Percentiles rank a stretch among this genome's conserved stretches.
phyloP scores from a whole-genome alignment of 2,329 filamentous ascomycete species.

The Zymoseptoria crescenta region DNA sequence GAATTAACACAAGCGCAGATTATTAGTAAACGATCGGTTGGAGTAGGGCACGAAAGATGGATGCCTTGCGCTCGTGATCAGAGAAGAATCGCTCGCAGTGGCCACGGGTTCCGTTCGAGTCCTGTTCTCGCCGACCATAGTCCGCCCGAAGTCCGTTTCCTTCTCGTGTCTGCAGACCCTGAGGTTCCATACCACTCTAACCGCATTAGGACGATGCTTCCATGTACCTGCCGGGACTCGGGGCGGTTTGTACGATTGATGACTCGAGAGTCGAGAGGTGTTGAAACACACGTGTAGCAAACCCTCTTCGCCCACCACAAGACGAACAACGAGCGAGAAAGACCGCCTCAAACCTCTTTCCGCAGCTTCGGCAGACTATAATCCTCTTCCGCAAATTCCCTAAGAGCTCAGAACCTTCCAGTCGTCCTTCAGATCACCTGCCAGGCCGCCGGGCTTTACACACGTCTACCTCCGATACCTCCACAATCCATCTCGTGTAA shows the following conservation, averaged over 20 bases:
- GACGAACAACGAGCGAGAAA: background rate
- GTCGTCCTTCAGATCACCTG: slow-evolving; percentile 1
- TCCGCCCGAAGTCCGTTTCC: background rate
- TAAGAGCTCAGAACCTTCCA: background rate
- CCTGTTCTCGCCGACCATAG: background rate
- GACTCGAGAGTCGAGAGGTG: background rate
- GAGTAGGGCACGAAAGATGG: background rate
- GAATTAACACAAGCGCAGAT: background rate
- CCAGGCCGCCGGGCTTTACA: background rate
- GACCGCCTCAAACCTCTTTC: background rate
- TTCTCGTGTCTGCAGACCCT: background rate
- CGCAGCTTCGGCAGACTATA: background rate
- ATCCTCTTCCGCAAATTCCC: background rate
- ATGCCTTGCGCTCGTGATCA: background rate
- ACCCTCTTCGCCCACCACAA: background rate
- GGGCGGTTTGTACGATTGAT: background rate
- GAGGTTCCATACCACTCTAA: background rate
- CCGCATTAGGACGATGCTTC: background rate
- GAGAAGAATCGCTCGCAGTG: background rate
- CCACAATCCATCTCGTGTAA: background rate
- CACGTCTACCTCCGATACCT: slow-evolving; percentile 3
- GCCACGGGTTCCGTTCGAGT: background rate
- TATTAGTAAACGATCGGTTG: too few species aligned
- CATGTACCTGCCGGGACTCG: background rate
- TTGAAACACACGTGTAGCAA: background rate